These are phyloP conservation scores for Paraconiothyrium brasiliense DNA, from an alignment of 2,329 filamentous ascomycete genomes.

Conservation along the genomic window DNA sequence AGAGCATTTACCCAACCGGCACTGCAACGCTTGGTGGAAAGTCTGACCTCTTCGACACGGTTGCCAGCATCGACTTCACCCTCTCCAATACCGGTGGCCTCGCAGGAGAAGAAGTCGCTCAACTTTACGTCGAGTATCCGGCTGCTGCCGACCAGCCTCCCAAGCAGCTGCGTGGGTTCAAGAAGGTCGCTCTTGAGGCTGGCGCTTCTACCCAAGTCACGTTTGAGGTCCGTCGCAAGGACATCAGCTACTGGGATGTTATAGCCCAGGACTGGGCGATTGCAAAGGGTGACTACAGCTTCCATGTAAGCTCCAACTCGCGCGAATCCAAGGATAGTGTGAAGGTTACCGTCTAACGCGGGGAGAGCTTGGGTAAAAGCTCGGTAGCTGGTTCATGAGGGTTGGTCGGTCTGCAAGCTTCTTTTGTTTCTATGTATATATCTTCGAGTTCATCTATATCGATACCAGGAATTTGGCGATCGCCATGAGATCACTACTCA, in stretches of 20 bases:
- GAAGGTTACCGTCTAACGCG: background rate
- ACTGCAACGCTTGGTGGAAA: slow-evolving; percentile 36
- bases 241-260: slow-evolving; percentile 48
- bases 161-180: slow-evolving; percentile 49
- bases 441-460: too few species aligned
- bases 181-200: slow-evolving; percentile 43
- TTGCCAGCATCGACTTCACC: slow-evolving; percentile 46
- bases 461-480: too few species aligned
- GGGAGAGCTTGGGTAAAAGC: too few species aligned
- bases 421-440: too few species aligned
- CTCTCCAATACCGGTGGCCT: slow-evolving; percentile 48
- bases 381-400: too few species aligned
- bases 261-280: background rate
- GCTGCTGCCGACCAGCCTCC: slow-evolving; percentile 37
- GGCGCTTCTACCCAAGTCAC: slow-evolving; percentile 41
- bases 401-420: too few species aligned
- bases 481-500: too few species aligned
- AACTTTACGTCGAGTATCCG: slow-evolving; percentile 50
- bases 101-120: slow-evolving; percentile 49
- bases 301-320: background rate
- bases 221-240: slow-evolving; percentile 47
- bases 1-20: slow-evolving; percentile 30
- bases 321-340: background rate
- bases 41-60: slow-evolving; percentile 44
- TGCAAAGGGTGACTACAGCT: background rate